Conservation (phyloP, 202 grass and related monocot species). For the Panicum virgatum region DNA sequence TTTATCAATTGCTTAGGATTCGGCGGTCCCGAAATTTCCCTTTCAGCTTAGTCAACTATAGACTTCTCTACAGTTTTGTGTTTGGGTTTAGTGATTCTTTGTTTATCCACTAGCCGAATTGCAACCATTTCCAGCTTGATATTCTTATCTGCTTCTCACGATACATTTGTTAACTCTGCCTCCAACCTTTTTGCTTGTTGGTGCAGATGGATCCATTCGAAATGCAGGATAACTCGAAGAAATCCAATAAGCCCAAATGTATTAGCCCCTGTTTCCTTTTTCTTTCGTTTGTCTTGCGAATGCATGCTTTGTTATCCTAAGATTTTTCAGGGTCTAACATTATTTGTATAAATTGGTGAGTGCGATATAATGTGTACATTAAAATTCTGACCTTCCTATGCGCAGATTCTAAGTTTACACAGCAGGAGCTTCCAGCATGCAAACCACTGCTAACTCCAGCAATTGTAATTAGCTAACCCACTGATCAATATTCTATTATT, state of each 20-base stretch:
- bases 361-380: background rate
- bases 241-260: constrained; percentile 55
- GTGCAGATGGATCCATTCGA: constrained; percentile 43
- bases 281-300: background rate
- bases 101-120: background rate
- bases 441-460: constrained; percentile 90
- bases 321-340: background rate
- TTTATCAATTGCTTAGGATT: constrained; percentile 15
- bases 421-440: constrained; percentile 96
- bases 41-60: background rate
- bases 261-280: background rate
- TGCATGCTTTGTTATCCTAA: background rate
- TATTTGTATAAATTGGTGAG: background rate
- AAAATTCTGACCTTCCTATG: background rate
- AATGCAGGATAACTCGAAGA: background rate
- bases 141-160: no score
- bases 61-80: background rate
- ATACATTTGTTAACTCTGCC: background rate
- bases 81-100: background rate
- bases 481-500: constrained; percentile 6
- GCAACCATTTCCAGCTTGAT: background rate
- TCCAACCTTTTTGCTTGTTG: background rate
- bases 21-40: constrained; percentile 20
- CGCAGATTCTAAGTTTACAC: constrained; percentile 89
- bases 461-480: constrained; percentile 61